Conservation (phyloP, 2,329 filamentous ascomycete genomes). For the Myriosclerotinia scirpicola region DNA sequence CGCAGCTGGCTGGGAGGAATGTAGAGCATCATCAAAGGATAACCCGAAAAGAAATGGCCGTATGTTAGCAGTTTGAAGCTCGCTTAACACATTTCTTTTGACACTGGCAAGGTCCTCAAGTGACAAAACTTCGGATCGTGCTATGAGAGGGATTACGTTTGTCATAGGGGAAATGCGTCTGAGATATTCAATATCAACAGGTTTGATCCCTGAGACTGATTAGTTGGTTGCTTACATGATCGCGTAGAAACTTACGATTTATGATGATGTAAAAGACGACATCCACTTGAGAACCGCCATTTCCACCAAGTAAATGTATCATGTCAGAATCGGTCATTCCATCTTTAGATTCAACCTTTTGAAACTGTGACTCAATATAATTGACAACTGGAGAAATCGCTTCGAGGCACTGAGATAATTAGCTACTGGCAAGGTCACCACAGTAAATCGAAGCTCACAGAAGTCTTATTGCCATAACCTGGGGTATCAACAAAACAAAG, state of each 20-base stretch:
- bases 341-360: slow-evolving; percentile 60
- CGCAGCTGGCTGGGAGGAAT: slow-evolving; percentile 40
- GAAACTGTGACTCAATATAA: slow-evolving; percentile 72
- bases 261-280: slow-evolving; percentile 79
- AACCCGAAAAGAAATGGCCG: slow-evolving; percentile 63
- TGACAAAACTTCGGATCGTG: slow-evolving; percentile 70
- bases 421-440: slow-evolving; percentile 34
- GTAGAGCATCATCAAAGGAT: slow-evolving; percentile 30
- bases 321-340: slow-evolving; percentile 72
- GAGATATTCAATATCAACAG: slow-evolving; percentile 70
- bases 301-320: slow-evolving; percentile 73
- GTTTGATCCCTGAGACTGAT: slow-evolving; percentile 51
- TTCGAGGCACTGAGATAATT: slow-evolving; percentile 50
- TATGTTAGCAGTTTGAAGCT: slow-evolving; percentile 58
- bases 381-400: slow-evolving; percentile 60
- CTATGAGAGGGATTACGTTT: slow-evolving; percentile 81
- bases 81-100: slow-evolving; percentile 59
- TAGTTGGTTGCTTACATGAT: slow-evolving; percentile 29
- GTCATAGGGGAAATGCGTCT: slow-evolving; percentile 68
- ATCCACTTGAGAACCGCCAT: slow-evolving; percentile 82
- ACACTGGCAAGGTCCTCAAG: slow-evolving; percentile 55
- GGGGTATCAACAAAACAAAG: slow-evolving; percentile 90
- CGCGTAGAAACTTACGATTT: slow-evolving; percentile 54
- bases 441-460: slow-evolving; percentile 45
- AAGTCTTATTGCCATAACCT: slow-evolving; percentile 56